Percentiles rank a stretch among this genome's conserved stretches.
Conservation (phyloP, 768 basidiomycete species). For the Rossbeevera mucosa region DNA sequence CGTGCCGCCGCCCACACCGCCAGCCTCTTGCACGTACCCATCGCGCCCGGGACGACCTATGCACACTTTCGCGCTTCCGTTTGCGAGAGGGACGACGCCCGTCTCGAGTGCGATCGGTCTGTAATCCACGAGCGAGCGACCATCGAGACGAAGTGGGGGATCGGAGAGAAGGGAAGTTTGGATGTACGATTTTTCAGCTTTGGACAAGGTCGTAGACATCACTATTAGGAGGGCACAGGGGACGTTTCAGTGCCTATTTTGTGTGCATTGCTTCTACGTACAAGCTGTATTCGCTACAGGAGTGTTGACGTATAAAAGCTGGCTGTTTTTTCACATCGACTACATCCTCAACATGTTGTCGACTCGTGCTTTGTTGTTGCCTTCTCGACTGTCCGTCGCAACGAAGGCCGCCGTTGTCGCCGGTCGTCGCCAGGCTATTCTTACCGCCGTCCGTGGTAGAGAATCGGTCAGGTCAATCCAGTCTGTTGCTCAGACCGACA, state of each 20-base stretch:
- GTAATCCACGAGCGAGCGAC: slow-evolving; percentile 62
- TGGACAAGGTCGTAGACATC: slow-evolving; percentile 42
- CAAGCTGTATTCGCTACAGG: slow-evolving; percentile 14
- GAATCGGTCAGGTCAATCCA: slow-evolving; percentile 44
- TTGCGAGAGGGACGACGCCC: slow-evolving; percentile 73
- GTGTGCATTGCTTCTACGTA: no score
- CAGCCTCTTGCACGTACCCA: slow-evolving; percentile 70
- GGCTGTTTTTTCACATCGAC: not conserved
- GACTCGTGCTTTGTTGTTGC: slow-evolving; percentile 21
- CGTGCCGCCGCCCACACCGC: slow-evolving; percentile 72
- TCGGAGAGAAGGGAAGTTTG: slow-evolving; percentile 55
- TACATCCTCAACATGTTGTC: slow-evolving; percentile 27
- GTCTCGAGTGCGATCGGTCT: slow-evolving; percentile 71
- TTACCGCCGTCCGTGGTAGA: slow-evolving; percentile 38
- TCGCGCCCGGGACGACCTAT: slow-evolving; percentile 65
- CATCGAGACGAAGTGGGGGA: slow-evolving; percentile 71
- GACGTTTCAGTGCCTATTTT: not conserved
- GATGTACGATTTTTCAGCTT: slow-evolving; percentile 77
- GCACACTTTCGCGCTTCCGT: slow-evolving; percentile 74
- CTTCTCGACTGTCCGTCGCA: slow-evolving; percentile 32
- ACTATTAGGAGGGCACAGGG: no score
- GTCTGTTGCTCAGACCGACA: slow-evolving; percentile 68
- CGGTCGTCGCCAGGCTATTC: slow-evolving; percentile 36
- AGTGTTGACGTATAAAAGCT: slow-evolving; percentile 10
- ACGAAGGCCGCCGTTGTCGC: slow-evolving; percentile 48